A percentile compares a stretch with the other conserved stretches of the same genome.
Evolutionary conservation across 345 rosid genomes (phyloP).

Genomic region (Populus simonii): DNA sequence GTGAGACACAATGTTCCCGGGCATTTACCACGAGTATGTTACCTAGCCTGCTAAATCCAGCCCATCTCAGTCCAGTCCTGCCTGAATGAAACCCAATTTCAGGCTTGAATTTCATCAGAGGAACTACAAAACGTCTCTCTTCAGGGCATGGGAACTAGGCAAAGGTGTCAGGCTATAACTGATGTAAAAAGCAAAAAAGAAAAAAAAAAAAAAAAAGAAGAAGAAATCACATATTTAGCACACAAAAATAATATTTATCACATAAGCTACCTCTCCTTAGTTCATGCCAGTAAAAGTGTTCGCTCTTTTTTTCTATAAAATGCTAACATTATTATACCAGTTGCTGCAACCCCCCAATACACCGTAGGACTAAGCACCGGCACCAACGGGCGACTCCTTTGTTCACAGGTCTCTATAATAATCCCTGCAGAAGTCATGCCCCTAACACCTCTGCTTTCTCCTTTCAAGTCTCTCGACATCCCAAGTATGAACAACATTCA

Average conservation of each 20-base stretch:
- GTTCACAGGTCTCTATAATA: slow-evolving; percentile 4
- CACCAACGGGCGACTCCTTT: not conserved
- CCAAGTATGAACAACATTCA: not conserved
- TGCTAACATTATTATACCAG: not conserved
- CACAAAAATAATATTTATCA: not conserved
- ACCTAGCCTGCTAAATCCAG: not conserved
- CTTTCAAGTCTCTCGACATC: not conserved
- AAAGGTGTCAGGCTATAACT: not conserved
- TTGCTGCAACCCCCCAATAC: not conserved
- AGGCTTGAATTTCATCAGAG: not conserved
- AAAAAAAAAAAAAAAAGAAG: too few relatives aligned
- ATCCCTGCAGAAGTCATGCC: not conserved
- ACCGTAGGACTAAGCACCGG: not conserved
- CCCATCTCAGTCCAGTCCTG: not conserved
- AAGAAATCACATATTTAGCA: not conserved
- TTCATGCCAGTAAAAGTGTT: too few relatives aligned
- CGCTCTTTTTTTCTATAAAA: not conserved
- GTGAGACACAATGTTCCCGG: not conserved
- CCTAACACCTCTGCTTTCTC: not conserved
- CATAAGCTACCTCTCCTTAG: too few relatives aligned
- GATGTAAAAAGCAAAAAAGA: too few relatives aligned
- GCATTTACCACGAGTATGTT: not conserved
- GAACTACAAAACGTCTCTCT: too few relatives aligned
- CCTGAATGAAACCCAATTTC: not conserved
- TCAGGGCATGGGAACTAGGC: not conserved